Evolutionary conservation across 495 filamentous ascomycete species (phyloP), one percentile per base, ranked within the genome.

Genomic region (Aspergillus affinis): DNA sequence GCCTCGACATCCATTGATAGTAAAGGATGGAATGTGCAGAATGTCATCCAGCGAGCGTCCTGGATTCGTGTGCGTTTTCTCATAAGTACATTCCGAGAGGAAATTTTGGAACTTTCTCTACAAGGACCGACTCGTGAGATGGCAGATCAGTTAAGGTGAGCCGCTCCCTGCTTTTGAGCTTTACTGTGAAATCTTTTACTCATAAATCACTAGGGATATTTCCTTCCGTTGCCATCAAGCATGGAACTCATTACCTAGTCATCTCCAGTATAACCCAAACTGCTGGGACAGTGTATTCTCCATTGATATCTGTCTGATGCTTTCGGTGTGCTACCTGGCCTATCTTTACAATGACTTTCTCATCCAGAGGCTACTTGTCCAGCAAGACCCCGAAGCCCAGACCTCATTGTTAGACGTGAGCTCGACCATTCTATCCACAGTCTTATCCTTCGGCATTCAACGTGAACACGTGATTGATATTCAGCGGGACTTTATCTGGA

Each of bases 91-190:
- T 74, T 86, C 5, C 72, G 79, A 0, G 86, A 87, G 51, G 82
- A 87, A 51, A 81, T 88, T 26, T 71, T 88, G 2, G 78, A 85
- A 51, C 70, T 86, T 20, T 81, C 84, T 20, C 57, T 86, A 13
- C 68, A 65, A 4, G 58, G 64, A 1, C 63, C 72, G 26, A 73
- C 65, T 7, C 63, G 64, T 26, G 70, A 76, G 9, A 70, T 70
- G 30, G 69, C 71, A 3, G 32, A 60, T 19, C 54, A 61, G 29
- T 48, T 74, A 9, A 61, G 62, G 71, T 71, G 54, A 6, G 54
- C 23, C 23, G 23, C 4, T 26, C 17, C 13, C 1, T 36, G 4
- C 19, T 27, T 27, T 15, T 53, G 50, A 1, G 2, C 6, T 1
- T 30, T 30, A 15, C 29, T 17, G 30, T 17, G 49, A 4, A 36